Percentiles rank a stretch among this genome's conserved stretches.
phyloP scores from a whole-genome alignment of 176 grass and related monocot species.

The Puccinellia tenuiflora region DNA sequence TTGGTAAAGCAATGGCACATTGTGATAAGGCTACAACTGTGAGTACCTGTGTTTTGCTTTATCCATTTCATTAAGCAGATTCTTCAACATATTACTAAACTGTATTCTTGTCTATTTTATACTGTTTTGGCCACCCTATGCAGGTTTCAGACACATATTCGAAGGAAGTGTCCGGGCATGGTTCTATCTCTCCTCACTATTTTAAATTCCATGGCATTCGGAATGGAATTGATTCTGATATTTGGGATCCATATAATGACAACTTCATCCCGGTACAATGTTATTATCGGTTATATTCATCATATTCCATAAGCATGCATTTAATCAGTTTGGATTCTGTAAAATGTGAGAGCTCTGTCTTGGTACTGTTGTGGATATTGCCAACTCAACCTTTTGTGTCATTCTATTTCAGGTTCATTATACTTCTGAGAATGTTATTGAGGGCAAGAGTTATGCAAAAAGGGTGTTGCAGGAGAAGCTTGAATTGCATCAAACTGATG shows the following conservation, averaged over 20 bases:
- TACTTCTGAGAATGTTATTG: slow-evolving; percentile 77
- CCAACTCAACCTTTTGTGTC: neutral
- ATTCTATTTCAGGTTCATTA: slow-evolving; percentile 56
- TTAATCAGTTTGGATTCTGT: slow-evolving; percentile 3
- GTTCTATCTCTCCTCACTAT: slow-evolving; percentile 78
- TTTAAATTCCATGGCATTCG: slow-evolving; percentile 71
- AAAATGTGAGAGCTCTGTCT: neutral
- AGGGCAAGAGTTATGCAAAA: slow-evolving; percentile 90
- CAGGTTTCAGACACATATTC: slow-evolving; percentile 88
- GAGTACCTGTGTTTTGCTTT: slow-evolving; percentile 28
- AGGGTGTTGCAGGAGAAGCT: slow-evolving; percentile 76
- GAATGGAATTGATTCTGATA: slow-evolving; percentile 78
- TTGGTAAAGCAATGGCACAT: slow-evolving; percentile 67
- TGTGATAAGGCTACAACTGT: slow-evolving; percentile 96
- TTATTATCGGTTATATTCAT: neutral
- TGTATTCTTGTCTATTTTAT: neutral
- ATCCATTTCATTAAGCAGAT: neutral
- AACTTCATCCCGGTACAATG: slow-evolving; percentile 49
- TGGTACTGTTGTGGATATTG: neutral
- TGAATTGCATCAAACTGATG: slow-evolving; percentile 62
- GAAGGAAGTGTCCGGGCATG: slow-evolving; percentile 78
- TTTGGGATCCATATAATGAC: slow-evolving; percentile 72
- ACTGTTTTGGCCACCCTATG: slow-evolving; percentile 15
- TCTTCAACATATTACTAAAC: neutral
- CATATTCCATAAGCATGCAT: slow-evolving; percentile 4